A percentile compares a stretch with the other conserved stretches of the same genome.
Evolutionary conservation across 2,329 filamentous ascomycete species (phyloP).

Genomic region (Botrytis fabae): DNA sequence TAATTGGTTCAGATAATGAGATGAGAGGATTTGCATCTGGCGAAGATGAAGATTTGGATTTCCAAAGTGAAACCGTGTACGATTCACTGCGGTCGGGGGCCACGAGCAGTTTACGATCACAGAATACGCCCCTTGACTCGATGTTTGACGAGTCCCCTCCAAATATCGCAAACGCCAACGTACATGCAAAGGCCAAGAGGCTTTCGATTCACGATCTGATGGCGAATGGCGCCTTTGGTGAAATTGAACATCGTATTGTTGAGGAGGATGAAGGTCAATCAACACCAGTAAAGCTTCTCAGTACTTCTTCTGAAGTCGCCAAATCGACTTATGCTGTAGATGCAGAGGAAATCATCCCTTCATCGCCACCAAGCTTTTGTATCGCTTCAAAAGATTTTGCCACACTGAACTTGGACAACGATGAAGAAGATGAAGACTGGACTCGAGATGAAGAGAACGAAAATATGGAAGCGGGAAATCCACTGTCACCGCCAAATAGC

Average conservation of each 20-base stretch:
- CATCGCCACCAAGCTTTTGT: constrained; percentile 40
- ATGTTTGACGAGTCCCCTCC: constrained; percentile 80
- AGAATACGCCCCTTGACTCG: constrained; percentile 72
- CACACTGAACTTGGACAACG: constrained; percentile 59
- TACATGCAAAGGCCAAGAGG: constrained; percentile 41
- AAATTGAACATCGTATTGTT: constrained; percentile 57
- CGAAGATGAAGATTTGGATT: constrained; percentile 77
- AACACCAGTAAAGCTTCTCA: constrained; percentile 47
- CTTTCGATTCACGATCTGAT: constrained; percentile 40
- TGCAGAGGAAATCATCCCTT: constrained; percentile 30
- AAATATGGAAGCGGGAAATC: constrained; percentile 54
- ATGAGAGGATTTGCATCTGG: constrained; percentile 62
- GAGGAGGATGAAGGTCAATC: constrained; percentile 61
- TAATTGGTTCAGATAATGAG: constrained; percentile 70
- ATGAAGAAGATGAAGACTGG: constrained; percentile 61
- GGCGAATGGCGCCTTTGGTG: constrained; percentile 50
- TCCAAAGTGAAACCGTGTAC: constrained; percentile 74
- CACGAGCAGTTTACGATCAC: constrained; percentile 64
- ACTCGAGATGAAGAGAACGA: constrained; percentile 54
- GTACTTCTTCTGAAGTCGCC: constrained; percentile 28
- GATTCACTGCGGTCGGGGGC: constrained; percentile 73
- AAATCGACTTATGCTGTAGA: constrained; percentile 24
- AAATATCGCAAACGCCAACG: constrained; percentile 51
- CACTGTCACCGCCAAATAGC: constrained; percentile 57
- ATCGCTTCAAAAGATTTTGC: constrained; percentile 46